phyloP scores from a whole-genome alignment of 2,329 filamentous ascomycete species.

The Fusarium agapanthi region DNA sequence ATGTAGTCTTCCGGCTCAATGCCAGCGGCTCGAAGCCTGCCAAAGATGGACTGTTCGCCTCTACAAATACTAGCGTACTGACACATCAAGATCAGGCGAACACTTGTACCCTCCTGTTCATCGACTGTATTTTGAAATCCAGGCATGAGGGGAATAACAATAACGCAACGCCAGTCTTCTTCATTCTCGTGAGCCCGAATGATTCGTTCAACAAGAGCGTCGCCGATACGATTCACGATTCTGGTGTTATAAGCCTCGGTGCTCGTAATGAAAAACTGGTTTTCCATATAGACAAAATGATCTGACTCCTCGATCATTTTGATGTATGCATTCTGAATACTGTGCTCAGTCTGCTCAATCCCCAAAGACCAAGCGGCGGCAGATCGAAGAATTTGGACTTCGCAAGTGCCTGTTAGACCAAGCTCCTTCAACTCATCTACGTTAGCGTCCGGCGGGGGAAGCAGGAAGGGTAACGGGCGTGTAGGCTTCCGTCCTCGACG shows the following conservation, averaged over 20 bases:
- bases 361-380: conserved; percentile 92
- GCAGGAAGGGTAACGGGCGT: conserved; percentile 88
- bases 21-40: conserved; percentile 76
- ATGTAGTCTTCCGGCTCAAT: conserved; percentile 97
- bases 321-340: conserved; percentile 94
- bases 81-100: conserved; percentile 95
- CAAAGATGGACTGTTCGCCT: conserved; percentile 91
- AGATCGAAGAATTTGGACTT: conserved; percentile 94
- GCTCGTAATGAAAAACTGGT: conserved; percentile 97
- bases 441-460: conserved; percentile 93
- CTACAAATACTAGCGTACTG: conserved; percentile 97
- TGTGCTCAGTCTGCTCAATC: conserved; percentile 86
- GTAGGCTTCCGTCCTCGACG: conserved; percentile 92
- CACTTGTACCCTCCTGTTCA: conserved; percentile 90
- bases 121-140: conserved; percentile 98
- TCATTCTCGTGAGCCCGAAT: conserved; percentile 83
- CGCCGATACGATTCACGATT: conserved; percentile 92
- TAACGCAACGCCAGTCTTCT: conserved; percentile 89
- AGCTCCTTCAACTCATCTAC: conserved; percentile 85
- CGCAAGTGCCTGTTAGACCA: conserved; percentile 91
- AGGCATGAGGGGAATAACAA: conserved; percentile 95
- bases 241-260: conserved; percentile 87
- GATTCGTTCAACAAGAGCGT: conserved; percentile 92
- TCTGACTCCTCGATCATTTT: conserved; percentile 95
- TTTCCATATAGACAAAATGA: conserved; percentile 98